These are phyloP conservation scores for Kodamaea kakaduensis DNA, from an alignment of 805 yeast genomes.

Conservation along the genomic window DNA sequence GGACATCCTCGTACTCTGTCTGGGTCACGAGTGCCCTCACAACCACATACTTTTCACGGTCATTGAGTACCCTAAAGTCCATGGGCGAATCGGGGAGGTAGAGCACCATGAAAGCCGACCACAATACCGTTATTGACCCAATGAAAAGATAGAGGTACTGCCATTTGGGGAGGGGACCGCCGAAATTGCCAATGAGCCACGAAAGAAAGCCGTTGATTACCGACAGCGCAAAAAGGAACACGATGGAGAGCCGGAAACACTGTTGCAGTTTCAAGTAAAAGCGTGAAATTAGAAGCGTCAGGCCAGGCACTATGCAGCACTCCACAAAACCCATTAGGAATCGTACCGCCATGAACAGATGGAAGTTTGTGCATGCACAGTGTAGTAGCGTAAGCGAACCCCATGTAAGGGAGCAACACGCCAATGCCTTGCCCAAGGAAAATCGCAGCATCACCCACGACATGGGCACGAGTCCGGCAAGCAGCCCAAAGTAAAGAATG, in stretches of 20 bases:
- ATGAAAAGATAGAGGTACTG: constrained; percentile 9
- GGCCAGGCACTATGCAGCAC: constrained; percentile 7
- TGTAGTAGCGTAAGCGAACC: constrained; percentile 5
- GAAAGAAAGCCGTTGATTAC: constrained; percentile 11
- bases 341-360: constrained; percentile 4
- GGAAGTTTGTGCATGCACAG: constrained; percentile 5
- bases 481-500: constrained; percentile 11
- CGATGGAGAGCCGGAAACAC: constrained; percentile 7
- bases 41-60: constrained; percentile 14
- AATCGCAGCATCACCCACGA: constrained; percentile 8
- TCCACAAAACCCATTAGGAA: constrained; percentile 10
- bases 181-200: constrained; percentile 11
- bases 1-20: constrained; percentile 9
- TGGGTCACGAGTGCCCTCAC: constrained; percentile 9
- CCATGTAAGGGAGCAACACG: constrained; percentile 6
- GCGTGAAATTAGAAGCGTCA: constrained; percentile 5
- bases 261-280: constrained; percentile 7
- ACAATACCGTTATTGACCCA: constrained; percentile 7
- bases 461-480: constrained; percentile 9
- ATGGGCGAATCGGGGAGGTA: constrained; percentile 11
- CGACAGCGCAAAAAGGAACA: constrained; percentile 10
- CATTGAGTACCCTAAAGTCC: constrained; percentile 9
- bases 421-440: constrained; percentile 8
- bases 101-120: constrained; percentile 10
- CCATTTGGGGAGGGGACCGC: constrained; percentile 9